phyloP scores from a whole-genome alignment of 805 yeast species.

The Candida corydali region DNA sequence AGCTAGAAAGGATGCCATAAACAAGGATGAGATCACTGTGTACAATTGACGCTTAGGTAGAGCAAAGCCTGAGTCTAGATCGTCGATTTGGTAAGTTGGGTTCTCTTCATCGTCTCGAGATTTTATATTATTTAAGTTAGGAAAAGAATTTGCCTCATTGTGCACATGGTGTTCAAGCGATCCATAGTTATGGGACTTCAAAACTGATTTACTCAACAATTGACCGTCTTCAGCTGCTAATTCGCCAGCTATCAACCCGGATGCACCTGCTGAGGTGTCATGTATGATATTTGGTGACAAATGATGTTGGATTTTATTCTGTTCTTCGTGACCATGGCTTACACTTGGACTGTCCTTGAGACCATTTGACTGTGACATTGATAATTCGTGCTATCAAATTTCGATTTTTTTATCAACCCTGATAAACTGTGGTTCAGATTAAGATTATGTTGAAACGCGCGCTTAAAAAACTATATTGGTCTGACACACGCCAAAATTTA shows the following conservation, averaged over 20 bases:
- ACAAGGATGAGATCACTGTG: slow-evolving; percentile 27
- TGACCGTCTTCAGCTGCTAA: slow-evolving; percentile 31
- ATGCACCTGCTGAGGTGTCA: slow-evolving; percentile 27
- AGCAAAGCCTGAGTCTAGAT: slow-evolving; percentile 21
- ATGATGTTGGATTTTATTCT: slow-evolving; percentile 1
- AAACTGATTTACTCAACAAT: slow-evolving; percentile 11
- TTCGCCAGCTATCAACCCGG: slow-evolving; percentile 35
- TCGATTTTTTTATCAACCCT: no score
- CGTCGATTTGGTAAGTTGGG: slow-evolving; percentile 7
- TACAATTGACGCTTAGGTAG: slow-evolving; percentile 28
- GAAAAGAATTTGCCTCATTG: slow-evolving; percentile 3
- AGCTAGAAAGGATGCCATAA: slow-evolving; percentile 48
- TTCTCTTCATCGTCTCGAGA: slow-evolving; percentile 2
- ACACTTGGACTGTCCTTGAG: no score
- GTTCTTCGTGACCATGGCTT: no score
- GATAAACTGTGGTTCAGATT: no score
- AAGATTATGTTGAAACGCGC: no score
- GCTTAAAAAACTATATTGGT: no score
- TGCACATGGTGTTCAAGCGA: slow-evolving; percentile 9
- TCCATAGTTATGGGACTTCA: slow-evolving; percentile 16
- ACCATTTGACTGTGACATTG: no score
- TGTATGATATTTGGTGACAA: slow-evolving; percentile 17
- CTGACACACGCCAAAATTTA: no score
- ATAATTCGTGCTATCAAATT: no score
- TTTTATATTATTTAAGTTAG: no score